Evolutionary conservation across 176 grass and related monocot genomes (phyloP).

Genomic region (Zea mays): DNA sequence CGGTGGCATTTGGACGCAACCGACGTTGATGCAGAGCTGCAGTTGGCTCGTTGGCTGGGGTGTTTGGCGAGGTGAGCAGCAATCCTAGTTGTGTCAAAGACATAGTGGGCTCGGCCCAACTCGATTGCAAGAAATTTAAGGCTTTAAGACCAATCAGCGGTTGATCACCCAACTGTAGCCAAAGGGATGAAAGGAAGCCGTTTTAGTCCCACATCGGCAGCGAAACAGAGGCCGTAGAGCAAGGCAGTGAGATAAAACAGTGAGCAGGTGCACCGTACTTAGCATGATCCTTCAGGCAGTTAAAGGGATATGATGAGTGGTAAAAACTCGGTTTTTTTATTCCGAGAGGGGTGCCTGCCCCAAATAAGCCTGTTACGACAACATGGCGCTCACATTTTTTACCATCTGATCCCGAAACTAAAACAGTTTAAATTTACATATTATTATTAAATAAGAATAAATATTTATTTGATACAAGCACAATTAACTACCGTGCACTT

Average conservation of each 20-base stretch:
- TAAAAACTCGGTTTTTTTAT: neutral
- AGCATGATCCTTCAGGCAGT: slow-evolving; percentile 55
- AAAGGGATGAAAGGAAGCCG: neutral
- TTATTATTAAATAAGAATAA: too few relatives aligned
- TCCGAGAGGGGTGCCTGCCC: slow-evolving; percentile 44
- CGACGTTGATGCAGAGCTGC: too few relatives aligned
- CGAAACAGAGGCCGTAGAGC: accelerated
- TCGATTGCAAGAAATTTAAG: neutral
- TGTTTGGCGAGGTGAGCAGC: neutral
- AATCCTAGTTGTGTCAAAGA: neutral
- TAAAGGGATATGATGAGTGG: slow-evolving; percentile 45
- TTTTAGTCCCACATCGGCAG: slow-evolving; percentile 34
- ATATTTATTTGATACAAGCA: too few relatives aligned
- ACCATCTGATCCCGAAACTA: slow-evolving; percentile 38
- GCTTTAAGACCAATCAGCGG: neutral
- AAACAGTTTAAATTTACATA: neutral
- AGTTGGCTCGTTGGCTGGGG: too few relatives aligned
- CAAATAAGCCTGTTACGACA: slow-evolving; percentile 55
- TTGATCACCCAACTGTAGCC: neutral
- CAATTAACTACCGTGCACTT: too few relatives aligned
- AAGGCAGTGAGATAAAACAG: accelerated
- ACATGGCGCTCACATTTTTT: slow-evolving; percentile 9
- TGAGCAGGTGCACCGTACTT: accelerated
- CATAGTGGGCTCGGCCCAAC: neutral
- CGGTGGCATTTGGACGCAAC: too few relatives aligned